phyloP scores from a whole-genome alignment of 2,329 filamentous ascomycete genomes.

The Fusarium torulosum region DNA sequence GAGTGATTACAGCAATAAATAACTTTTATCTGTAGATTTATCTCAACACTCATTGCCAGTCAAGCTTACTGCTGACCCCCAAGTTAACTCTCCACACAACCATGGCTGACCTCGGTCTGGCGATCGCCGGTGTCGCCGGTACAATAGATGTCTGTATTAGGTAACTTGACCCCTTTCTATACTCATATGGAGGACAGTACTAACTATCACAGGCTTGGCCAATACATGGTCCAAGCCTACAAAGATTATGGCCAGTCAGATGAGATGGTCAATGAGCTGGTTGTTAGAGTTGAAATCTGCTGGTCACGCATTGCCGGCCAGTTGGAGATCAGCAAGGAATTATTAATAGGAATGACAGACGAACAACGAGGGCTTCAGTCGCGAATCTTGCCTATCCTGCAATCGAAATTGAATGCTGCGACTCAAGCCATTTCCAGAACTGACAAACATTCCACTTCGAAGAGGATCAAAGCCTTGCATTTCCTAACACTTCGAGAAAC shows the following conservation, averaged over 20 bases:
- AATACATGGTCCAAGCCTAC: not conserved
- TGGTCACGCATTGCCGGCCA: conserved; percentile 3
- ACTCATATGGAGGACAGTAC: too few relatives aligned
- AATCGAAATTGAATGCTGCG: not conserved
- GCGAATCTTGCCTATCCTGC: not conserved
- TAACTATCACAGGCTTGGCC: not conserved
- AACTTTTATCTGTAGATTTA: too few relatives aligned
- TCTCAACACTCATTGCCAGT: too few relatives aligned
- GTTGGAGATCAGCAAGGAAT: not conserved
- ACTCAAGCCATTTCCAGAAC: not conserved
- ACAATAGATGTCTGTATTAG: conserved; percentile 3
- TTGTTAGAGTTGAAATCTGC: conserved; percentile 3
- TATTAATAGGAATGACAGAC: not conserved
- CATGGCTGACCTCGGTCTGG: not conserved
- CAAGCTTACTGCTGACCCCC: too few relatives aligned
- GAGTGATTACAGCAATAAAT: too few relatives aligned
- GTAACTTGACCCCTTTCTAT: not conserved
- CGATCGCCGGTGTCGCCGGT: not conserved
- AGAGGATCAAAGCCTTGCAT: not conserved
- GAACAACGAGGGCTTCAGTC: not conserved
- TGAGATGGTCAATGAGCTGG: not conserved
- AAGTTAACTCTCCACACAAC: too few relatives aligned
- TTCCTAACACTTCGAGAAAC: not conserved
- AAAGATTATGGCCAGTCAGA: not conserved
- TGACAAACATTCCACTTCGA: not conserved